Conservation (phyloP, 306 rosid species). For the Pterocarpus santalinus region DNA sequence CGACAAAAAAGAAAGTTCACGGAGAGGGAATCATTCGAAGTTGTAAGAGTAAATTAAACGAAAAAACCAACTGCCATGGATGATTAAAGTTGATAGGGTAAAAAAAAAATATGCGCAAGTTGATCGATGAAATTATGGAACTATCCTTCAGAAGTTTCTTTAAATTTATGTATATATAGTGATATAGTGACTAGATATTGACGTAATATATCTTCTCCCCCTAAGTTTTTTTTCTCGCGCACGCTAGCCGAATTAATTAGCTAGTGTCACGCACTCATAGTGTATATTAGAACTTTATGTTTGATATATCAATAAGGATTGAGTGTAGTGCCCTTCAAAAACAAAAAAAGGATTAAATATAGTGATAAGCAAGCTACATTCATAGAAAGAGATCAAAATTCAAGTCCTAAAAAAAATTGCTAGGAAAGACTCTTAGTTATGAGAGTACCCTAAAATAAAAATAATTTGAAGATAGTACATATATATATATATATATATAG, state of each 20-base stretch:
- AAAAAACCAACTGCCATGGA: slow-evolving; percentile 29
- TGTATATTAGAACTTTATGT: no score
- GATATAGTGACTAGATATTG: neutral
- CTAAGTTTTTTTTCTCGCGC: no score
- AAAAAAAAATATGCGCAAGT: slow-evolving; percentile 45
- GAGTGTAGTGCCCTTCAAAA: no score
- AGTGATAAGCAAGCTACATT: no score
- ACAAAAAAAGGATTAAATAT: no score
- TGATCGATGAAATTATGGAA: neutral
- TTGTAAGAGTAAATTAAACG: slow-evolving; percentile 20
- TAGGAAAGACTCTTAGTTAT: no score
- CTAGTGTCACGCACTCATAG: neutral
- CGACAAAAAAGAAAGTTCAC: slow-evolving; percentile 29
- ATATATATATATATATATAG: no score
- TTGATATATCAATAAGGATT: no score
- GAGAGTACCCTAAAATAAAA: no score
- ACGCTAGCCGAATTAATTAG: neutral
- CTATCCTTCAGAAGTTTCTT: neutral
- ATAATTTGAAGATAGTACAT: no score
- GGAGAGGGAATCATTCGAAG: slow-evolving; percentile 26
- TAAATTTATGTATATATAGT: neutral
- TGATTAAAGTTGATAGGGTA: slow-evolving; percentile 38
- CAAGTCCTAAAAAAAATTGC: no score
- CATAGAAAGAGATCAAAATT: no score
- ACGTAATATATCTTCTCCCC: neutral